Evolutionary conservation across 495 filamentous ascomycete genomes (phyloP).

Genomic region (Xylaria castorea): DNA sequence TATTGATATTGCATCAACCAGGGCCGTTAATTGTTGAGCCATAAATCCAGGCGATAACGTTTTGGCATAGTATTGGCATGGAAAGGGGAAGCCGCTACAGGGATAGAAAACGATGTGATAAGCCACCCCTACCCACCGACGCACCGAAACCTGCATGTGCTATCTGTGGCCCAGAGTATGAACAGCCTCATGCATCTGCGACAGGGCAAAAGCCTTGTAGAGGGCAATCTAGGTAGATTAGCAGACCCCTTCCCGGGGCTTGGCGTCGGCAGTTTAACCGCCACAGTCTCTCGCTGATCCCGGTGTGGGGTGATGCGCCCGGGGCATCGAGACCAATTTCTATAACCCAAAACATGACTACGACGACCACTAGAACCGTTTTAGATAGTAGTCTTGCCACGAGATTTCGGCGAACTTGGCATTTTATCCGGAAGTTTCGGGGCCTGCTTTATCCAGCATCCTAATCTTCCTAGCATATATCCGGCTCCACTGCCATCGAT

Average conservation of each 20-base stretch:
- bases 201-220: conserved; percentile 12
- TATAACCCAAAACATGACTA: not conserved
- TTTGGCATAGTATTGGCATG: not conserved
- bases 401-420: conserved; percentile 2
- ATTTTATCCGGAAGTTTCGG: conserved; percentile 11
- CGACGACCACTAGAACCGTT: not conserved
- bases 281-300: not conserved
- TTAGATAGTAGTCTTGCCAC: not conserved
- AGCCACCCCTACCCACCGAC: not conserved
- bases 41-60: not conserved
- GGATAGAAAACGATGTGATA: not conserved
- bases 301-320: not conserved
- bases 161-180: not conserved
- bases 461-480: conserved; percentile 22
- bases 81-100: not conserved
- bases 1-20: conserved; percentile 18
- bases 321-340: not conserved
- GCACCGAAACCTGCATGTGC: conserved; percentile 15
- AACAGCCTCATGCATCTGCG: conserved; percentile 7
- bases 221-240: conserved; percentile 23
- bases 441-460: conserved; percentile 22
- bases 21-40: conserved; percentile 10
- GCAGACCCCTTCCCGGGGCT: not conserved
- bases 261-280: conserved; percentile 24
- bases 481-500: conserved; percentile 1